Conservation (phyloP, 176 grass and related monocot species). For the Oryza officinalis region DNA sequence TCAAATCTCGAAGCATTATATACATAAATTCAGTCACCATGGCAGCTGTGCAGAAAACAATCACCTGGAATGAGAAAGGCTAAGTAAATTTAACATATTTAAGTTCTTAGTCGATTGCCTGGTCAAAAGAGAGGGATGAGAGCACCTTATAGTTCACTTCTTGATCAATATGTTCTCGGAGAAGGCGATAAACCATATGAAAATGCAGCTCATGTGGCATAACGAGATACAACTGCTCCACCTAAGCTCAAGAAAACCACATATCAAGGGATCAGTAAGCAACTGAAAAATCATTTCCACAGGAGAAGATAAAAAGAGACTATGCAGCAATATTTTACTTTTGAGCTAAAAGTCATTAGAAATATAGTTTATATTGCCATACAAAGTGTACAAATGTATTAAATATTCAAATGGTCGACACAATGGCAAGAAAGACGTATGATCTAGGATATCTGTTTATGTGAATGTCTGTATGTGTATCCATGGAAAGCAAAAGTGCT, state of each 20-base stretch:
- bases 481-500: neutral
- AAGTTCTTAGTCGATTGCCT: constrained; percentile 1
- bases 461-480: neutral
- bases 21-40: constrained; percentile 91
- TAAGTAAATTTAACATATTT: constrained; percentile 19
- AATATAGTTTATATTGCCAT: neutral
- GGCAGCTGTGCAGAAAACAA: constrained; percentile 89
- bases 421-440: neutral
- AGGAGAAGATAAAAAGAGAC: neutral
- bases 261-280: constrained; percentile 9
- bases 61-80: constrained; percentile 48
- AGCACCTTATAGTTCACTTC: constrained; percentile 89
- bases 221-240: constrained; percentile 64
- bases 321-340: neutral
- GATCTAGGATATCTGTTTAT: constrained; percentile 19
- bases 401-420: constrained; percentile 15
- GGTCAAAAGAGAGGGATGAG: neutral
- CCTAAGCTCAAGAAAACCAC: constrained; percentile 48
- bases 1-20: constrained; percentile 83
- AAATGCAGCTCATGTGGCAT: constrained; percentile 87
- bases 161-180: constrained; percentile 74
- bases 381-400: neutral
- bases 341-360: neutral
- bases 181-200: constrained; percentile 71
- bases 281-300: neutral